These are phyloP conservation scores for Russula foetens DNA, from an alignment of 768 basidiomycete species.

Conservation along the genomic window DNA sequence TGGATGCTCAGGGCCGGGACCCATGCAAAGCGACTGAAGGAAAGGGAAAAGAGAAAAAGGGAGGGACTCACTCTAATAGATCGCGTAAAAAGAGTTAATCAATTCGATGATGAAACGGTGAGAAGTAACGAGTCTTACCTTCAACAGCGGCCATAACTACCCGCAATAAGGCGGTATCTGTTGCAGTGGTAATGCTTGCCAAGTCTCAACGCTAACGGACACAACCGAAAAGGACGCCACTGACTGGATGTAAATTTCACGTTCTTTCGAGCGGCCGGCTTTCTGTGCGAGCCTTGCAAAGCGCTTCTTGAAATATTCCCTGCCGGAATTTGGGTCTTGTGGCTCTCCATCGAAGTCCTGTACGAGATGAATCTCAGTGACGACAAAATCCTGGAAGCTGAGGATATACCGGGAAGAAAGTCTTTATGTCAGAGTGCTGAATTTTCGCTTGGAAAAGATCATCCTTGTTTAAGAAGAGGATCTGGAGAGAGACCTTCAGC, in stretches of 20 bases:
- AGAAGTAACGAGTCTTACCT: conserved; percentile 45
- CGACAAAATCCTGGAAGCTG: conserved; percentile 18
- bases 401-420: conserved; percentile 67
- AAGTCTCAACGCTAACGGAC: conserved; percentile 16
- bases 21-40: conserved; percentile 23
- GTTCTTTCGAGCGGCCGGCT: conserved; percentile 73
- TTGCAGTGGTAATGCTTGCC: conserved; percentile 76
- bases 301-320: conserved; percentile 85
- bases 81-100: conserved; percentile 16
- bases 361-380: neutral
- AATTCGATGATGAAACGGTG: conserved; percentile 8
- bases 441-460: conserved; percentile 89
- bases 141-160: conserved; percentile 95
- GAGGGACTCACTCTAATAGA: conserved; percentile 55
- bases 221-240: conserved; percentile 27
- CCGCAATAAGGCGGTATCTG: conserved; percentile 79
- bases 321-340: conserved; percentile 63
- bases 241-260: conserved; percentile 92
- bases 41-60: conserved; percentile 23
- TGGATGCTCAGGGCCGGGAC: conserved; percentile 27
- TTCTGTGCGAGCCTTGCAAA: conserved; percentile 80
- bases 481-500: conserved; percentile 32
- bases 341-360: conserved; percentile 82
- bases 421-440: conserved; percentile 71
- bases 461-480: conserved; percentile 92